These are phyloP conservation scores for Parietichytrium sp. DNA, from an alignment of 108 stramenopile genomes.

Conservation along the genomic window DNA sequence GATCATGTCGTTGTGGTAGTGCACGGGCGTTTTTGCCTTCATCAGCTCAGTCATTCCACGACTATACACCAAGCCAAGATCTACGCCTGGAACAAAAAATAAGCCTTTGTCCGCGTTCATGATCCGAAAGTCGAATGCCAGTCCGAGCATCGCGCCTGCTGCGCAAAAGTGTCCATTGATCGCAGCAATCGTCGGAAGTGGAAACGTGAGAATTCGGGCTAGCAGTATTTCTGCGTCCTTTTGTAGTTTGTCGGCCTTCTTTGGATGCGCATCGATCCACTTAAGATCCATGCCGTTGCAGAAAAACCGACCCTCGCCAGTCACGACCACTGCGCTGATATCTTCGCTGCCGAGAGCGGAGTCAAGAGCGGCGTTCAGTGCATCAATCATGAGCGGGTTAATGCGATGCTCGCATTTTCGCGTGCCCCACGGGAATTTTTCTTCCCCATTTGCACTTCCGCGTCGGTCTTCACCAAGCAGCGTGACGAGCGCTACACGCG, in stretches of 20 bases:
- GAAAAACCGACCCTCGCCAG: not conserved
- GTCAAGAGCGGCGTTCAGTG: not conserved
- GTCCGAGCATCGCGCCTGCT: slow-evolving; percentile 35
- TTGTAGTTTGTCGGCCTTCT: slow-evolving; percentile 10
- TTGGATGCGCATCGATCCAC: slow-evolving; percentile 31
- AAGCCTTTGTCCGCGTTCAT: slow-evolving; percentile 30
- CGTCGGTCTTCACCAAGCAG: slow-evolving; percentile 21
- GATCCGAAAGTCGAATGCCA: slow-evolving; percentile 28
- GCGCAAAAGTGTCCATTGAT: slow-evolving; percentile 29
- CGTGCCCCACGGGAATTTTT: slow-evolving; percentile 34
- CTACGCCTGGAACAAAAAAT: slow-evolving; percentile 18
- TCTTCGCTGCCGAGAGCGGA: not conserved
- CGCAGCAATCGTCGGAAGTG: slow-evolving; percentile 13
- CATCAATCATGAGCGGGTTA: not conserved
- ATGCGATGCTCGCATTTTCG: slow-evolving; percentile 13
- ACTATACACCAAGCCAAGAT: slow-evolving; percentile 19
- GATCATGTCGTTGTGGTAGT: slow-evolving; percentile 26
- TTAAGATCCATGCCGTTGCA: slow-evolving; percentile 36
- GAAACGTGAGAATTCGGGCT: slow-evolving; percentile 18
- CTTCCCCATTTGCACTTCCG: no score
- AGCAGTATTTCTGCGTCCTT: not conserved
- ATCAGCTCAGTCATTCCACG: slow-evolving; percentile 33
- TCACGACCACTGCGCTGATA: slow-evolving; percentile 12
- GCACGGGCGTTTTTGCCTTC: slow-evolving; percentile 28
- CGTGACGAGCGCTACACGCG: not conserved